A percentile compares a stretch with the other conserved stretches of the same genome.
phyloP scores from a whole-genome alignment of 2,329 filamentous ascomycete genomes.

The Cladosporium austrohemisphaericum region DNA sequence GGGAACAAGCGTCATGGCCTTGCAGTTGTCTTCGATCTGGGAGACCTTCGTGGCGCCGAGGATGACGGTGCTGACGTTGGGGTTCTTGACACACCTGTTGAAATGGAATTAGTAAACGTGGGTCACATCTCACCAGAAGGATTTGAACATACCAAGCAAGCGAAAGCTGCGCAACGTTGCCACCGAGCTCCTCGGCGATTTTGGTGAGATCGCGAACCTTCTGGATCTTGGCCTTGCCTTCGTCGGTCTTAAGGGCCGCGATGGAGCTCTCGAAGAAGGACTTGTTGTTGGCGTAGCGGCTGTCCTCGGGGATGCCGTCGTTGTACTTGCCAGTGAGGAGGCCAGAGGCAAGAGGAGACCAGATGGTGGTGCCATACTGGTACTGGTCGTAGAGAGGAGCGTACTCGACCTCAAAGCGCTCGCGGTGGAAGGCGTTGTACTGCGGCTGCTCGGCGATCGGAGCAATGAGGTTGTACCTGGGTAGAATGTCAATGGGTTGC shows the following conservation, averaged over 20 bases:
- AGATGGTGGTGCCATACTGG: constrained; percentile 56
- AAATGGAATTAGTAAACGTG: not conserved
- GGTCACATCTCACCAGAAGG: not conserved
- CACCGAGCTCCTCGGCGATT: constrained; percentile 49
- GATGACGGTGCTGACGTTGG: constrained; percentile 56
- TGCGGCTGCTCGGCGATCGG: constrained; percentile 54
- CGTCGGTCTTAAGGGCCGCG: constrained; percentile 47
- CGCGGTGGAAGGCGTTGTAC: constrained; percentile 59
- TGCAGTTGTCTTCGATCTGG: constrained; percentile 49
- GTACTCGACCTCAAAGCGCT: constrained; percentile 61
- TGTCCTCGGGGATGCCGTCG: constrained; percentile 58
- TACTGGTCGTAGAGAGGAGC: constrained; percentile 55
- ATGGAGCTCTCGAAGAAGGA: constrained; percentile 57
- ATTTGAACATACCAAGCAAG: constrained; percentile 50
- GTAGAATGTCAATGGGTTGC: not conserved
- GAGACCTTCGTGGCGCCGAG: constrained; percentile 49
- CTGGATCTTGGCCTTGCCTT: constrained; percentile 52
- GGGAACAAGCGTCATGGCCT: constrained; percentile 40
- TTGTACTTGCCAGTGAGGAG: constrained; percentile 63
- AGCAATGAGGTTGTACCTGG: constrained; percentile 55
- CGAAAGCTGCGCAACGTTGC: constrained; percentile 50
- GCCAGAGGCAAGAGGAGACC: constrained; percentile 54
- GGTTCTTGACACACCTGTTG: constrained; percentile 48
- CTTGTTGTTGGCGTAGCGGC: constrained; percentile 57
- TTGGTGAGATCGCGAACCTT: constrained; percentile 55